Evolutionary conservation across 202 grass and related monocot species (phyloP), one percentile per base, ranked within the genome.

Genomic region (Zoysia matrella): DNA sequence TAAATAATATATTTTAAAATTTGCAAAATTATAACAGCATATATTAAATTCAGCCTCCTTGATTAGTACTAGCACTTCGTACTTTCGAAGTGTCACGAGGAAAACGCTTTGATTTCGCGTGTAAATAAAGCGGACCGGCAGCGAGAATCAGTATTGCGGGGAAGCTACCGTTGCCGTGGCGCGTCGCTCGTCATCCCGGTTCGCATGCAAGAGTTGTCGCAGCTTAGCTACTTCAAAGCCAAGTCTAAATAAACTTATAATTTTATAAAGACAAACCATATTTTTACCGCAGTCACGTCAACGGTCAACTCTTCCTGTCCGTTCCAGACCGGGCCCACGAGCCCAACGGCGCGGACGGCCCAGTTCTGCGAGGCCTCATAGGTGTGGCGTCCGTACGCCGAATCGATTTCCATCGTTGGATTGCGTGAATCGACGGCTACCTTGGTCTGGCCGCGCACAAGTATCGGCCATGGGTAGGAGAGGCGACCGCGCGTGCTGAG

Each of bases 301-400:
- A 51, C 60, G 69, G 80, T 56, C 60, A 82, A 54, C 71, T 47
- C 60, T 47, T 11, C 11, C 22, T 51, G 82, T 78, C 67, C 66
- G 36, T 30, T 52, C 1, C 36, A 1, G n/a, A 60, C 22, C 22
- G 22, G 22, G 60, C 50, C 69, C 30, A 15, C 22, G 49, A 55
- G 40, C 41, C 40, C 62, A 30, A 8, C 51, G 12, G 5, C 63
- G 22, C 3, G 50, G 16, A 50, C 46, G 55, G 70, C 71, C 70
- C 49, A 64, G 69, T 60, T 16, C 8, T 11, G 0, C 49, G 6
- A 8, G 8, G 1, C 49, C 49, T 2, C 4, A 0, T 8, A 2
- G 9, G 9, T 10, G 0, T 10, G 1, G 51, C 51, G 51, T 12
- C 16, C 57, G n/a, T 6, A 60, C 12, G 5, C 50, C 60, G 4